Base-by-base conservation (phyloP, 2,329 filamentous ascomycete genomes). In the Sporothrix mexicana region DNA sequence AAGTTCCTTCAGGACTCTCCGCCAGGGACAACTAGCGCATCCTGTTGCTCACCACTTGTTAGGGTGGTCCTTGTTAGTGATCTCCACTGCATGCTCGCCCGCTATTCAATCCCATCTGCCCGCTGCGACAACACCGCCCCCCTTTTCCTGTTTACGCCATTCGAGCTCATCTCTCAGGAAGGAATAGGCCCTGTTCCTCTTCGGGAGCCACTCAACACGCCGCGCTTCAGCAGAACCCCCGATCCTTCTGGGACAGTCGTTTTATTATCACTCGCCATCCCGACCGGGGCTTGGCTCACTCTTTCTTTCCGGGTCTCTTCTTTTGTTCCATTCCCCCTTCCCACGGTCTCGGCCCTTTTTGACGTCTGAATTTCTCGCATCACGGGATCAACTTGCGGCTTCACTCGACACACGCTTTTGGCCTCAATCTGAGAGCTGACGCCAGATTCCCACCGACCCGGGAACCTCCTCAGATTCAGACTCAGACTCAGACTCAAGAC, bases 201-300 rank as follows among this genome's bases (percentile, higher is more conserved):
- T 43, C 57, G 57, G 57, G 36, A 43, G 9, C 30, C 30, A 36
- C 43, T 30, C 17, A 62, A 43, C 36, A 62, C 59, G 59, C 36
- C 36, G 9, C 30, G 36, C 59, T 23, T 36, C 30, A 36, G 30
- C 30, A 23, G 36, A 30, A 43, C 62, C 45, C 62, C 62, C 62
- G 10, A 17, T 25, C 25, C 20, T 15, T 30, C 2, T 23, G 62
- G 30, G 30, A 49, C 25, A 4, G 20, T 67, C 3, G 25, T 15
- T 69, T 69, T 43, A 69, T 43, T 55, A 69, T 69, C 49, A 30
- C 30, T 69, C 55, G 66, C 30, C 49, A 41, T 61, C 53, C 68
- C 53, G 36, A 36, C 68, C 53, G 36, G 53, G 68, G 59, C 55
- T 62, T 62, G 69, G 43, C 43, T 17, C 7, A 36, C 43, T 62